Evolutionary conservation across 441 rosid species (phyloP).

Genomic region (Bruguiera hainesii): DNA sequence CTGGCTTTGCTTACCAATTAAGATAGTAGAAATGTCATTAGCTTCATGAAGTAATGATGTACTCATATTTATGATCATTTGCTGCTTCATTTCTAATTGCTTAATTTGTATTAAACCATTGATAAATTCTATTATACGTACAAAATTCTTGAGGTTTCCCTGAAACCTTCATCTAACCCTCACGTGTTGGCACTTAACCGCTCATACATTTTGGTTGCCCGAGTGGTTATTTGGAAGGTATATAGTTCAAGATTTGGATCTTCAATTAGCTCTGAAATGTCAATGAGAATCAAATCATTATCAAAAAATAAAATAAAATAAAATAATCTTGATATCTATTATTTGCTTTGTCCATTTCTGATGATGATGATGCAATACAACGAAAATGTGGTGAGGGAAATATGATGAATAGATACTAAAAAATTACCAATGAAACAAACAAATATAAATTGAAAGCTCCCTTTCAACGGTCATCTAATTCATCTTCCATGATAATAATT

Average conservation of each 20-base stretch:
- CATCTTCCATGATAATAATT: slow-evolving; percentile 16
- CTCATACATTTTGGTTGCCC: not conserved
- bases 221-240: not conserved
- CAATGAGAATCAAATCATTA: slow-evolving; percentile 3
- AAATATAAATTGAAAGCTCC: slow-evolving; percentile 35
- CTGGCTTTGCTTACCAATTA: too few relatives aligned
- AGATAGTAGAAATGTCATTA: too few relatives aligned
- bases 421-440: not conserved
- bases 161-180: too few relatives aligned
- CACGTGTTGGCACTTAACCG: too few relatives aligned
- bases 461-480: slow-evolving; percentile 40
- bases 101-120: too few relatives aligned
- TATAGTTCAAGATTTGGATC: not conserved
- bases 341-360: slow-evolving; percentile 22
- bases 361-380: not conserved
- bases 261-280: not conserved
- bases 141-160: too few relatives aligned
- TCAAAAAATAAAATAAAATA: too few relatives aligned
- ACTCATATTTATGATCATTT: too few relatives aligned
- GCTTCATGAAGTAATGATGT: too few relatives aligned
- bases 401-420: slow-evolving; percentile 2
- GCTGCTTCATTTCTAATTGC: too few relatives aligned
- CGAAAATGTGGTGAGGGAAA: not conserved
- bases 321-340: not conserved
- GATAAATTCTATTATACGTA: too few relatives aligned